Evolutionary conservation across 805 yeast species (phyloP).

Genomic region (Sugiyamaella valdiviana): DNA sequence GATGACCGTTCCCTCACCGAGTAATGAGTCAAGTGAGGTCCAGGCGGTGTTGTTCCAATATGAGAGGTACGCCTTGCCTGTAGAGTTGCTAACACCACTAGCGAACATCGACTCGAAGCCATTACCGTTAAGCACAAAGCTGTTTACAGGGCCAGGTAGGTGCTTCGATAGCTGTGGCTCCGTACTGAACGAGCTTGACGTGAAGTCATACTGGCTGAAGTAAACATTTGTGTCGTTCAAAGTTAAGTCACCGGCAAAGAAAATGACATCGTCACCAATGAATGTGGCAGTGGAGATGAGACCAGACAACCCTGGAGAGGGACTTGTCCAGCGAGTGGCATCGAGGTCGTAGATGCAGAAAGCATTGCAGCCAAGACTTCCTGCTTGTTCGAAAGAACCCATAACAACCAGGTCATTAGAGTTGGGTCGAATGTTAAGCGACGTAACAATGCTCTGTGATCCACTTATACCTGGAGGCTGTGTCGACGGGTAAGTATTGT

Average conservation of each 20-base stretch:
- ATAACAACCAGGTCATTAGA: slow-evolving; percentile 53
- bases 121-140: slow-evolving; percentile 31
- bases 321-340: slow-evolving; percentile 49
- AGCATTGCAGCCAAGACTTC: slow-evolving; percentile 50
- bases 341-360: slow-evolving; percentile 61
- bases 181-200: slow-evolving; percentile 27
- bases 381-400: slow-evolving; percentile 61
- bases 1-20: slow-evolving; percentile 35
- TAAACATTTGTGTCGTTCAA: slow-evolving; percentile 34
- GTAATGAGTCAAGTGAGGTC: slow-evolving; percentile 38
- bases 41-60: slow-evolving; percentile 46
- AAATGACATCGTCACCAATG: slow-evolving; percentile 33
- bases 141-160: slow-evolving; percentile 25
- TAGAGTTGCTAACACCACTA: slow-evolving; percentile 28
- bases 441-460: slow-evolving; percentile 38
- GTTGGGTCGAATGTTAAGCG: slow-evolving; percentile 36
- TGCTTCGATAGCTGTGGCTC: slow-evolving; percentile 18
- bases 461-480: slow-evolving; percentile 46
- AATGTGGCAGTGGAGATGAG: slow-evolving; percentile 50
- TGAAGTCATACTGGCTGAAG: slow-evolving; percentile 53
- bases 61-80: slow-evolving; percentile 31
- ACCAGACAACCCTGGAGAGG: slow-evolving; percentile 41
- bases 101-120: slow-evolving; percentile 43
- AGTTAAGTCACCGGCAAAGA: slow-evolving; percentile 52
- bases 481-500: slow-evolving; percentile 35